Percentiles rank a stretch among this genome's conserved stretches.
Conservation (phyloP, 1,139 yeast species). For the Scheffersomyces insectosa region DNA sequence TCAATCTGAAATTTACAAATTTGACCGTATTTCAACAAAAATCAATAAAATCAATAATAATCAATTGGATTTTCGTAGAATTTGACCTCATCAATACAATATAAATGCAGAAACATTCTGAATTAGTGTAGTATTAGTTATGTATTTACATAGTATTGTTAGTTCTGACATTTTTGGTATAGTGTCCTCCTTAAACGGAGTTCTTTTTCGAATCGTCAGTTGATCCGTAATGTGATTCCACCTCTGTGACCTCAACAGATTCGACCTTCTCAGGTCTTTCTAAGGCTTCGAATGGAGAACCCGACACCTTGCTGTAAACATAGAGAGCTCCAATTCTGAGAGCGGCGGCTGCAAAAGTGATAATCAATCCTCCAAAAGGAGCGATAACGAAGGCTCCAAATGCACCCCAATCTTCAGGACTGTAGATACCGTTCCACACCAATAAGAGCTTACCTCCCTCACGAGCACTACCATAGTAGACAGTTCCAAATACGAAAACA, state of each 20-base stretch:
- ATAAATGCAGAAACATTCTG: too few relatives aligned
- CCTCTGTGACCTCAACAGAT: slow-evolving; percentile 8
- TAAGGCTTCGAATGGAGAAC: slow-evolving; percentile 56
- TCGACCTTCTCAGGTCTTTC: slow-evolving; percentile 42
- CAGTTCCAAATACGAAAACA: slow-evolving; percentile 80
- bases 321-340: slow-evolving; percentile 46
- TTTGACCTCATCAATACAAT: too few relatives aligned
- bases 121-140: background rate
- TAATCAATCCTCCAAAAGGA: slow-evolving; percentile 74
- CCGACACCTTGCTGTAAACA: slow-evolving; percentile 36
- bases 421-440: slow-evolving; percentile 77
- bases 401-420: slow-evolving; percentile 83
- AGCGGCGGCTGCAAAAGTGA: slow-evolving; percentile 54
- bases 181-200: background rate
- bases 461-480: slow-evolving; percentile 68
- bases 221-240: slow-evolving; percentile 11
- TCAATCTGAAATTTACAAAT: too few relatives aligned
- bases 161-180: background rate
- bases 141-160: background rate
- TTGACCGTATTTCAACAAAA: too few relatives aligned
- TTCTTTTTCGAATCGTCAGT: slow-evolving; percentile 11
- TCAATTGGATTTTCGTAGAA: too few relatives aligned
- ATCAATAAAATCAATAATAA: too few relatives aligned
- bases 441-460: slow-evolving; percentile 79
- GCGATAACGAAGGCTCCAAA: slow-evolving; percentile 94